These are phyloP conservation scores for Backusella australiensis DNA, from an alignment of 192 early-diverging fungal species.

Conservation along the genomic window DNA sequence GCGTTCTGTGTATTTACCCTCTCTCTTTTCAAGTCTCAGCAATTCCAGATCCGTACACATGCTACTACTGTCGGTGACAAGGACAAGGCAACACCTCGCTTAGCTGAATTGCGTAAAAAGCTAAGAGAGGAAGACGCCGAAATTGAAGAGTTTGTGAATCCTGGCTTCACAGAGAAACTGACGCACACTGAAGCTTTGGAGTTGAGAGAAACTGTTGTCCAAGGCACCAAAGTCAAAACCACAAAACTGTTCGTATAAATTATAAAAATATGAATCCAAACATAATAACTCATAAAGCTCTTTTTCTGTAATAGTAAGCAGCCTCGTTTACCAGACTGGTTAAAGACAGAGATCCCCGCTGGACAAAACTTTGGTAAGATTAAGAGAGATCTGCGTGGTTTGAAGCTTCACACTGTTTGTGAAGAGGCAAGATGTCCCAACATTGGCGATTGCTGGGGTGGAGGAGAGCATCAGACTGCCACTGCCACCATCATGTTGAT, in stretches of 20 bases:
- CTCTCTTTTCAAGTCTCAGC: not conserved
- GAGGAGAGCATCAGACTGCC: slow-evolving; percentile 87
- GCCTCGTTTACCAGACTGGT: slow-evolving; percentile 83
- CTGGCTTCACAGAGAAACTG: slow-evolving; percentile 41
- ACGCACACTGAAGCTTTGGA: slow-evolving; percentile 60
- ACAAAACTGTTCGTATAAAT: slow-evolving; percentile 25
- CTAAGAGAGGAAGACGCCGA: slow-evolving; percentile 39
- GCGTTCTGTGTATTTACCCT: not conserved
- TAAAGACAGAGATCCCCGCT: slow-evolving; percentile 89
- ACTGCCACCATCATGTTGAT: slow-evolving; percentile 99
- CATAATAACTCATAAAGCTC: not conserved
- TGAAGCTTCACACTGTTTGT: slow-evolving; percentile 96
- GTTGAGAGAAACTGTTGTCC: slow-evolving; percentile 48
- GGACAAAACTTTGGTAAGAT: slow-evolving; percentile 79
- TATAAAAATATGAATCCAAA: not conserved
- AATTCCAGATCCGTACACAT: slow-evolving; percentile 16
- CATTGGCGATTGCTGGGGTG: slow-evolving; percentile 99
- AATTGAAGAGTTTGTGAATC: slow-evolving; percentile 59
- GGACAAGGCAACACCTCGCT: slow-evolving; percentile 31
- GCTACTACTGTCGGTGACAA: slow-evolving; percentile 24
- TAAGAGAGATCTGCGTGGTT: slow-evolving; percentile 88
- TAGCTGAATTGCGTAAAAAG: slow-evolving; percentile 39
- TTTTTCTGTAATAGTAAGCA: slow-evolving; percentile 37
- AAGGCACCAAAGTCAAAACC: slow-evolving; percentile 36
- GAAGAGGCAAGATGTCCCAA: slow-evolving; percentile 98